These are phyloP conservation scores for Chalciporus piperatus DNA, from an alignment of 768 basidiomycete genomes.

Conservation along the genomic window DNA sequence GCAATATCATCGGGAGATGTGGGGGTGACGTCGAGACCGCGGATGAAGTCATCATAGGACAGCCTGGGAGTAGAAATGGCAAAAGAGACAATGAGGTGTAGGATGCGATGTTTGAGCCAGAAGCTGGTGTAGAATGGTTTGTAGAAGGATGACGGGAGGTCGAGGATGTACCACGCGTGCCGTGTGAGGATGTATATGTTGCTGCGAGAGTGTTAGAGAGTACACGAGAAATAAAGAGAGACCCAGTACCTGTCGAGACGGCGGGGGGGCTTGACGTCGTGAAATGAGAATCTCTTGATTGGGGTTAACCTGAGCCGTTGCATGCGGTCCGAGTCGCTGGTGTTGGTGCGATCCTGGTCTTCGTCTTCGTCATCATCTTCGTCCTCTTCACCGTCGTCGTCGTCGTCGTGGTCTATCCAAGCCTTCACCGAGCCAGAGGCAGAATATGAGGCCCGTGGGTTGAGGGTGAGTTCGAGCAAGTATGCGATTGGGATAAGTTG, in stretches of 20 bases:
- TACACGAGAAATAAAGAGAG: background rate
- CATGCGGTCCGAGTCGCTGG: slow-evolving; percentile 7
- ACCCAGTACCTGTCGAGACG: slow-evolving; percentile 43
- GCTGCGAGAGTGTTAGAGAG: slow-evolving; percentile 35
- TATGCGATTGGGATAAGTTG: slow-evolving; percentile 40
- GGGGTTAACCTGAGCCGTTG: slow-evolving; percentile 39
- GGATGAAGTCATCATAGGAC: slow-evolving; percentile 40
- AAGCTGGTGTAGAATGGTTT: slow-evolving; percentile 43
- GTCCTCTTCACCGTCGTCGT: slow-evolving; percentile 25
- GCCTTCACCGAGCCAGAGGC: slow-evolving; percentile 40
- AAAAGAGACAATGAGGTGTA: slow-evolving; percentile 45
- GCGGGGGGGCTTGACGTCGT: slow-evolving; percentile 32
- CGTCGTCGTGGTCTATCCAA: slow-evolving; percentile 34
- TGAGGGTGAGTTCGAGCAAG: slow-evolving; percentile 34
- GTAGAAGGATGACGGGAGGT: slow-evolving; percentile 46
- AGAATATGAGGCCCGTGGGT: slow-evolving; percentile 26
- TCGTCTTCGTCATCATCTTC: slow-evolving; percentile 23
- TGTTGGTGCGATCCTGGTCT: slow-evolving; percentile 1
- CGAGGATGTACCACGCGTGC: slow-evolving; percentile 70
- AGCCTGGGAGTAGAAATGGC: slow-evolving; percentile 35
- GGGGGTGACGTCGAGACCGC: slow-evolving; percentile 31
- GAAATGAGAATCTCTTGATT: slow-evolving; percentile 48
- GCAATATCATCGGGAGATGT: slow-evolving; percentile 31
- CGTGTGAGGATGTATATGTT: slow-evolving; percentile 63
- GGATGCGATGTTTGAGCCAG: slow-evolving; percentile 48